Evolutionary conservation across 352 stramenopile genomes (phyloP).

Genomic region (Phytopythium litorale): DNA sequence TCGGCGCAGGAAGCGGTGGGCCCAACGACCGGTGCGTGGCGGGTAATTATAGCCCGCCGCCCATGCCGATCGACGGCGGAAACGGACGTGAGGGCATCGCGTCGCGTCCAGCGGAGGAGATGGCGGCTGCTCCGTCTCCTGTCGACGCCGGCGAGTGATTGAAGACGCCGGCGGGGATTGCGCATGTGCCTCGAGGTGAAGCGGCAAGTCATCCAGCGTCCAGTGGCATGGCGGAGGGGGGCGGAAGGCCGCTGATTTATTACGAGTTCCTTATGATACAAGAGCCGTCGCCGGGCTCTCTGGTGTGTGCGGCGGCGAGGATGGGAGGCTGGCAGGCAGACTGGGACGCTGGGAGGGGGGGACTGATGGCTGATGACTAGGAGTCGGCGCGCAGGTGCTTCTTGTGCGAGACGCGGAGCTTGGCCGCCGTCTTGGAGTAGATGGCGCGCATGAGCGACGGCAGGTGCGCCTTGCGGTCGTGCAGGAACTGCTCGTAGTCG

Average conservation of each 20-base stretch:
- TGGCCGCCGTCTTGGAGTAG: constrained; percentile 52
- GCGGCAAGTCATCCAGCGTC: neutral
- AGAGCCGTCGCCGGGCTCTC: neutral
- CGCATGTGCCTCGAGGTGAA: neutral
- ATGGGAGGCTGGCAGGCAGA: too few species aligned
- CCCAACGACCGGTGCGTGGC: neutral
- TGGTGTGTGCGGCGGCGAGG: neutral
- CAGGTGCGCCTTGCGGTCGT: constrained; percentile 36
- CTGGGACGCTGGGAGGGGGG: neutral
- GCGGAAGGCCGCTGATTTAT: constrained; percentile 1
- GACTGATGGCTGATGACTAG: too few species aligned
- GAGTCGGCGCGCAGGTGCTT: constrained; percentile 20
- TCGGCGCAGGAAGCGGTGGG: neutral
- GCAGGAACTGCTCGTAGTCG: constrained; percentile 59
- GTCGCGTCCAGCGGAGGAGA: neutral
- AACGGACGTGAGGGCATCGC: too few species aligned
- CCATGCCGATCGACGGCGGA: neutral
- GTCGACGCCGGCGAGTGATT: constrained; percentile 1
- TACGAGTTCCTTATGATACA: constrained; percentile 1
- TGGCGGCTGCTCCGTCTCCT: neutral
- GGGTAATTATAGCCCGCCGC: neutral
- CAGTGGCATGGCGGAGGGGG: neutral
- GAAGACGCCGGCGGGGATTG: neutral
- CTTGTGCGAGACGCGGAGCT: constrained; percentile 40
- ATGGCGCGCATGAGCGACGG: constrained; percentile 46